A percentile compares a stretch with the other conserved stretches of the same genome.
Conservation (phyloP, 352 stramenopile species). For the Pythium aquatile region DNA sequence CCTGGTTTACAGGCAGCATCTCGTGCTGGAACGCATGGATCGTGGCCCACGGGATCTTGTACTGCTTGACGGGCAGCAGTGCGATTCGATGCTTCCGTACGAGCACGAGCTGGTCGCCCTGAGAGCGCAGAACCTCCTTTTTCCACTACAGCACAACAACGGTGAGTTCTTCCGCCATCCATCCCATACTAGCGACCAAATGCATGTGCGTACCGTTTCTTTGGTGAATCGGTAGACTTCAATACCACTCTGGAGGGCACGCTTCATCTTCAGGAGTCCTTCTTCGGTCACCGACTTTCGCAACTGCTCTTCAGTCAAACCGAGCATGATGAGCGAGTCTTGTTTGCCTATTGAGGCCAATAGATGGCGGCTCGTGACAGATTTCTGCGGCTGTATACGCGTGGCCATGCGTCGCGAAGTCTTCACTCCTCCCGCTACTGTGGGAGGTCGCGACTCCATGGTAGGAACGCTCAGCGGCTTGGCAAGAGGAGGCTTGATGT, state of each 20-base stretch:
- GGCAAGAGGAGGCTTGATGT: neutral
- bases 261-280: conserved; percentile 13
- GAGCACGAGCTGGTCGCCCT: conserved; percentile 33
- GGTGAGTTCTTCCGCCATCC: neutral
- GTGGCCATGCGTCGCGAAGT: conserved; percentile 21
- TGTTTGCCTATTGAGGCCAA: conserved; percentile 9
- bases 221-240: conserved; percentile 23
- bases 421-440: neutral
- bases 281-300: conserved; percentile 22
- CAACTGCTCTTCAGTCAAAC: conserved; percentile 17
- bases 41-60: conserved; percentile 30
- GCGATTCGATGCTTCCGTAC: conserved; percentile 33
- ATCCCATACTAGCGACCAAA: neutral
- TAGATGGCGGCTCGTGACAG: conserved; percentile 21
- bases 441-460: neutral
- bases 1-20: conserved; percentile 20
- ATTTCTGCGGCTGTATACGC: conserved; percentile 19
- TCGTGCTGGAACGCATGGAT: conserved; percentile 43
- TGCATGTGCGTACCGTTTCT: conserved; percentile 9
- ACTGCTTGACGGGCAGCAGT: conserved; percentile 32
- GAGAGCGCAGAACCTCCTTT: conserved; percentile 34
- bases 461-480: neutral
- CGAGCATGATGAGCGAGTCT: conserved; percentile 17
- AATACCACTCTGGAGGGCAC: conserved; percentile 12
- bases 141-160: conserved; percentile 27